Conservation (phyloP, 148 eudicot genomes). For the Dianthus caryophyllus region DNA sequence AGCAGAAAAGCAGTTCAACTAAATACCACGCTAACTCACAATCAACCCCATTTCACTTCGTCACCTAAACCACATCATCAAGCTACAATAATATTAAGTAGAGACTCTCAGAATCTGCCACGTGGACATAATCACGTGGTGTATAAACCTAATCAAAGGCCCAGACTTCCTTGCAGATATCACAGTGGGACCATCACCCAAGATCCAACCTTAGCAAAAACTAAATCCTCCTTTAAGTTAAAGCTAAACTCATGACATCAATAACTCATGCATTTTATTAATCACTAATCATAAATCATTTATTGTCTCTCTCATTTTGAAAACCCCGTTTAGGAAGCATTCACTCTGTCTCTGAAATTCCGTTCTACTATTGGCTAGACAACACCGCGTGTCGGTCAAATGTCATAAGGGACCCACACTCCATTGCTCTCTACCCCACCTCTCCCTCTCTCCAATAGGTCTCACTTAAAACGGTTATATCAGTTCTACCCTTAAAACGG, state of each 20-base stretch:
- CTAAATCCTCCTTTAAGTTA: background rate
- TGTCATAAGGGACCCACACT: constrained; percentile 50
- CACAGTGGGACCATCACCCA: constrained; percentile 22
- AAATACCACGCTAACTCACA: constrained; percentile 17
- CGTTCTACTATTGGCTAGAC: constrained; percentile 27
- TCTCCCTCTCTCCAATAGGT: constrained; percentile 21
- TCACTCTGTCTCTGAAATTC: constrained; percentile 28
- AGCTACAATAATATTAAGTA: constrained; percentile 23
- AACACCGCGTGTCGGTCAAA: constrained; percentile 37
- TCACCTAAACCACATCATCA: constrained; percentile 27
- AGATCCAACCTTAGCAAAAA: constrained; percentile 16
- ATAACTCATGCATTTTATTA: constrained; percentile 13
- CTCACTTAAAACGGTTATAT: too few species aligned
- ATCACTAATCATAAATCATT: constrained; percentile 9
- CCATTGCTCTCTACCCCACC: constrained; percentile 42
- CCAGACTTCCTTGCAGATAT: constrained; percentile 19
- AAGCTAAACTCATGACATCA: constrained; percentile 5
- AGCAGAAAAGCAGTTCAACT: constrained; percentile 20
- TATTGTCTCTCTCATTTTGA: constrained; percentile 10
- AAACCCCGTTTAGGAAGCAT: constrained; percentile 38
- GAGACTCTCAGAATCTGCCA: constrained; percentile 19
- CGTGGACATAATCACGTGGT: constrained; percentile 36
- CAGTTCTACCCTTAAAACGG: too few species aligned
- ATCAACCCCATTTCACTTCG: constrained; percentile 8
- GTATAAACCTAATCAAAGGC: constrained; percentile 25